Evolutionary conservation across 371 early-diverging fungal genomes (phyloP).

Genomic region (Coemansia sp.): DNA sequence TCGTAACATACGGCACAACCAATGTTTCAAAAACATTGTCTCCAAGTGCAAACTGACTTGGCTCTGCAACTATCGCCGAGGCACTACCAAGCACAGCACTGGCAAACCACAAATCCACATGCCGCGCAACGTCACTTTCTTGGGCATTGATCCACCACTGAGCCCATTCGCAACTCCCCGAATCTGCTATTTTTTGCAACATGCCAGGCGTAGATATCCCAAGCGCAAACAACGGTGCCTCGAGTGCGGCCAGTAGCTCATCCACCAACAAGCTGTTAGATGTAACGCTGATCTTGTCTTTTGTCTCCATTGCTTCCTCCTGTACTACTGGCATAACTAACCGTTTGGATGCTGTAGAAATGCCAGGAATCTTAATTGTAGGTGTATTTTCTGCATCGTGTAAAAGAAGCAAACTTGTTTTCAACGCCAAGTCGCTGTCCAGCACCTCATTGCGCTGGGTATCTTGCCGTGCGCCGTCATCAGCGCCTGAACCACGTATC

Average conservation of each 20-base stretch:
- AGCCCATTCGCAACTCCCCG: not conserved
- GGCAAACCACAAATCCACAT: constrained; percentile 32
- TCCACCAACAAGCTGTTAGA: not conserved
- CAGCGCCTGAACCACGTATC: not conserved
- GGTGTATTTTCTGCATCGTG: not conserved
- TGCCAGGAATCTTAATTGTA: not conserved
- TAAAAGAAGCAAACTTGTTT: not conserved
- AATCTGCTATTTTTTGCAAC: not conserved
- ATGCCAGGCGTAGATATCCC: not conserved
- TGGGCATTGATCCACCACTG: constrained; percentile 25
- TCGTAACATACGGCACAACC: constrained; percentile 11
- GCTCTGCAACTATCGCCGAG: constrained; percentile 5
- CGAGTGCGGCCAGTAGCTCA: constrained; percentile 12
- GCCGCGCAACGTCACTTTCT: not conserved
- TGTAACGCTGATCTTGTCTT: not conserved
- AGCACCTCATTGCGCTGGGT: not conserved
- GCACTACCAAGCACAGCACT: constrained; percentile 13
- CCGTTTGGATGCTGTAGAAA: not conserved
- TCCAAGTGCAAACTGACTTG: not conserved
- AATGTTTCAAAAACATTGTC: not conserved
- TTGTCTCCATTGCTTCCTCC: not conserved
- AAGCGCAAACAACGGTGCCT: constrained; percentile 24
- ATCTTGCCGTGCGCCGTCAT: not conserved
- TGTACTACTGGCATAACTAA: not conserved
- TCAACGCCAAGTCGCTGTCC: not conserved